A percentile compares a stretch with the other conserved stretches of the same genome.
Evolutionary conservation across 257 asterid genomes (phyloP).

Genomic region (Nicotiana sylvestris): DNA sequence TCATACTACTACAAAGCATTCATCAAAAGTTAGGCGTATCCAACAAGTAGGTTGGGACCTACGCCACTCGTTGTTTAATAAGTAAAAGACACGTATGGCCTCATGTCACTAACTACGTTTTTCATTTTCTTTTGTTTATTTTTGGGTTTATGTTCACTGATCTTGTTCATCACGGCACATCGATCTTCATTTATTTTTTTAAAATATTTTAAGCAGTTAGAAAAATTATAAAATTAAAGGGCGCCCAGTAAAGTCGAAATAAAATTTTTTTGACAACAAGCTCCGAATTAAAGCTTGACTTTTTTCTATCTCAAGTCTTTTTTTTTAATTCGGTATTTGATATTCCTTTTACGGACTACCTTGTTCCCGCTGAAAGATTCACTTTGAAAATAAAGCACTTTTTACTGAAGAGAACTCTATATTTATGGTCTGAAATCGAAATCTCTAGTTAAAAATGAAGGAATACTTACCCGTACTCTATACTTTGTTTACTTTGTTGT

Average conservation of each 20-base stretch:
- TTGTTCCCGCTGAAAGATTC: no score
- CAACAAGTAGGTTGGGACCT: not conserved
- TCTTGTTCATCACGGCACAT: not conserved
- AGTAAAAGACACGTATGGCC: not conserved
- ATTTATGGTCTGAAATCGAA: no score
- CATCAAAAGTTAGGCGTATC: not conserved
- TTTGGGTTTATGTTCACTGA: not conserved
- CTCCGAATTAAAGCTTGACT: not conserved
- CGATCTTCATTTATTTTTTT: not conserved
- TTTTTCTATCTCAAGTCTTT: not conserved
- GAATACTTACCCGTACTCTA: no score
- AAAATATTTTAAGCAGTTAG: not conserved
- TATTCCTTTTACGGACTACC: no score
- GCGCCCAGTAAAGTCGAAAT: no score
- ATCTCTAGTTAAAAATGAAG: no score
- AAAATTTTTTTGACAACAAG: not conserved
- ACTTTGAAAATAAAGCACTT: no score
- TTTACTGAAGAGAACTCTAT: no score
- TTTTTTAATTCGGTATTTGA: no score
- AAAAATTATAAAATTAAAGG: not conserved
- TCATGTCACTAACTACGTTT: slow-evolving; percentile 6
- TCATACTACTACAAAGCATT: not conserved
- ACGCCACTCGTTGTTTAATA: not conserved
- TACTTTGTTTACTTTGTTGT: no score
- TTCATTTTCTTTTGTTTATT: not conserved